phyloP scores from a whole-genome alignment of 2,329 filamentous ascomycete species.

The Phyllosticta capitalensis region DNA sequence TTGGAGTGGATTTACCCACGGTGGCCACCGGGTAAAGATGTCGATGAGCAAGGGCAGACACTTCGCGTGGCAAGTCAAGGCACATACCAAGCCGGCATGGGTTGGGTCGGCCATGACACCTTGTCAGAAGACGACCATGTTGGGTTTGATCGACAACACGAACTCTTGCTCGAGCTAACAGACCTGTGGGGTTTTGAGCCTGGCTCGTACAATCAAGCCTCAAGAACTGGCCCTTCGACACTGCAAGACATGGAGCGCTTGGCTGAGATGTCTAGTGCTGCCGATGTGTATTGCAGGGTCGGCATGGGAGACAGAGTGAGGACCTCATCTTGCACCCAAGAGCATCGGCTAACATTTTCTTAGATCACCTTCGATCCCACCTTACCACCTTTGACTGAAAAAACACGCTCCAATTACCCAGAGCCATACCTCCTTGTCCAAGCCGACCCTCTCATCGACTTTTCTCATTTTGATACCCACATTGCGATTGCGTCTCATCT shows the following conservation, averaged over 20 bases:
- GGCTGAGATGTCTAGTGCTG: conserved; percentile 49
- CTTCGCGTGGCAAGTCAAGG: conserved; percentile 72
- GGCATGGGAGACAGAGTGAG: conserved; percentile 22
- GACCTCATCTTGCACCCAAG: background rate
- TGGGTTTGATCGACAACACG: conserved; percentile 45
- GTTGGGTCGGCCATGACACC: conserved; percentile 58
- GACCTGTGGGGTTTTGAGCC: conserved; percentile 48
- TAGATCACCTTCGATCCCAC: conserved; percentile 48
- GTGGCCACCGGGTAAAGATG: conserved; percentile 62
- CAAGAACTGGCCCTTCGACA: conserved; percentile 26
- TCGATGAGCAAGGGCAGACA: conserved; percentile 56
- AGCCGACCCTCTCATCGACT: conserved; percentile 39
- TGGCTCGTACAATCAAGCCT: conserved; percentile 35
- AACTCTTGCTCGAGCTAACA: conserved; percentile 56
- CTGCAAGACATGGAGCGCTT: conserved; percentile 30
- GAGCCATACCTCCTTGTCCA: conserved; percentile 46
- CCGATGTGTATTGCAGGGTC: conserved; percentile 48
- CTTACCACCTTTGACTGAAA: conserved; percentile 47
- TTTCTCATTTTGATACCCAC: conserved; percentile 29
- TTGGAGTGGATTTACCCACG: conserved; percentile 81
- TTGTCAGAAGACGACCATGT: conserved; percentile 29
- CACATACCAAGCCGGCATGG: conserved; percentile 73
- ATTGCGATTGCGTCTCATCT: conserved; percentile 26
- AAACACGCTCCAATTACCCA: conserved; percentile 45
- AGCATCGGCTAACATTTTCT: background rate